phyloP scores from a whole-genome alignment of 2,329 filamentous ascomycete species.

The Ceratocystis smalleyi region DNA sequence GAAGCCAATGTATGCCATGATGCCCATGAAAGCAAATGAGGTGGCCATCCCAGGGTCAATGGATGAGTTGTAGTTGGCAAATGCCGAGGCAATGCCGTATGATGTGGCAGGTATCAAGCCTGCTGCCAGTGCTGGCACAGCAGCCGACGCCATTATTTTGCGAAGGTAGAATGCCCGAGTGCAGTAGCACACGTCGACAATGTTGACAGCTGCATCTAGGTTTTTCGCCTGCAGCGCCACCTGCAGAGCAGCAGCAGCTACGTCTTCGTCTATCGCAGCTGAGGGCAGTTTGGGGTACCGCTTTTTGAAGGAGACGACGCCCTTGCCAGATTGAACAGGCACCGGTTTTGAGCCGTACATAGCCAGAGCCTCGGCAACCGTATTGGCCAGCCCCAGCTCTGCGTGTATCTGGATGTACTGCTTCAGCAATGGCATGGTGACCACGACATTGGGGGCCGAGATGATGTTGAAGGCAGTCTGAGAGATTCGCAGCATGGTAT shows the following conservation, averaged over 20 bases:
- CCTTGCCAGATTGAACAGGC: slow-evolving; percentile 30
- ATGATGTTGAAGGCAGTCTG: slow-evolving; percentile 53
- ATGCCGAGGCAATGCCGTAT: slow-evolving; percentile 49
- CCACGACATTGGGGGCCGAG: slow-evolving; percentile 60
- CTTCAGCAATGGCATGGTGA: slow-evolving; percentile 56
- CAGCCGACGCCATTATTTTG: slow-evolving; percentile 49
- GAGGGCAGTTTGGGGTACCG: slow-evolving; percentile 53
- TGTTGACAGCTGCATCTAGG: slow-evolving; percentile 59
- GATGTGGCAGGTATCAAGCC: slow-evolving; percentile 50
- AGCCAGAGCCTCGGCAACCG: slow-evolving; percentile 63
- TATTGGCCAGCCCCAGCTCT: slow-evolving; percentile 54
- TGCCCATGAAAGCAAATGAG: slow-evolving; percentile 61
- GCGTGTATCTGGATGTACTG: slow-evolving; percentile 65
- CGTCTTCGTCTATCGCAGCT: slow-evolving; percentile 54
- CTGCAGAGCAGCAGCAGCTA: slow-evolving; percentile 60
- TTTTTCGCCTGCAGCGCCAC: slow-evolving; percentile 67
- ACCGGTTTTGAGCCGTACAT: slow-evolving; percentile 73
- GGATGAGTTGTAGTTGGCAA: slow-evolving; percentile 51
- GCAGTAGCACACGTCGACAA: slow-evolving; percentile 55
- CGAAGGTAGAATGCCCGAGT: slow-evolving; percentile 49
- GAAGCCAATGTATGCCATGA: slow-evolving; percentile 68
- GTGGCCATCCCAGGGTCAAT: slow-evolving; percentile 65
- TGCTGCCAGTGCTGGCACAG: slow-evolving; percentile 42
- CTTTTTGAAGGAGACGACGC: slow-evolving; percentile 12
- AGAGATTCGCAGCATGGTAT: slow-evolving; percentile 38